Base-by-base conservation (phyloP, 805 yeast genomes). In the Candida cerambycidarum region DNA sequence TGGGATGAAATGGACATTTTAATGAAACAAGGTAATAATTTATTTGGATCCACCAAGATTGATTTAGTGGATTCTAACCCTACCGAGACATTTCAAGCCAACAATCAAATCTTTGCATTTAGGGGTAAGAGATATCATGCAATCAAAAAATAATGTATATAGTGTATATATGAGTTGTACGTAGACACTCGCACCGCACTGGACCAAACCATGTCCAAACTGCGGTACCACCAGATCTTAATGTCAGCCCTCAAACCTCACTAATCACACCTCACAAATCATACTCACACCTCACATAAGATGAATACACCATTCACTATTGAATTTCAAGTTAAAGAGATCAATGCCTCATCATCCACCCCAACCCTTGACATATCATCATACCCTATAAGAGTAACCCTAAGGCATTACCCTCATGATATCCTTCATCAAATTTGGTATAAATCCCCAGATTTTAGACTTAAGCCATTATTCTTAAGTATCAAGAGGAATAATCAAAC, bases 111-210 rank as follows among this genome's bases (percentile, higher is more conserved):
- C 43, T 90, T 89, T 64, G 99, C 92, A 9, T 79, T 90, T 65
- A 82, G 99, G 69, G 98, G 99, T 53, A 93, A 92, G 75, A 80
- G 99, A 61, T 93, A 93, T 68, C 97, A 90, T 57, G 96, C 97
- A 32, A 75, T 86, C 14, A 25, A 33, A 16, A 28, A 28, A 7
- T 41, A 34, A 14, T 41, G 43, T 41, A 41, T 11, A 41, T 41
- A 41, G 43, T 41, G 43, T 41, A 41, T 17, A 41, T 40, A 40
- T 21, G n/a, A n/a, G n/a, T n/a, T n/a, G n/a, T n/a, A n/a, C n/a
- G n/a, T n/a, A n/a, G n/a, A n/a, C n/a, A n/a, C n/a, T n/a, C n/a
- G n/a, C n/a, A n/a, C n/a, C n/a, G n/a, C n/a, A n/a, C n/a, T n/a
- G n/a, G n/a, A n/a, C n/a, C n/a, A n/a, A n/a, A n/a, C n/a, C n/a